Conservation (phyloP, 1,284 basidiomycete genomes). For the Austropuccinia psidii region DNA sequence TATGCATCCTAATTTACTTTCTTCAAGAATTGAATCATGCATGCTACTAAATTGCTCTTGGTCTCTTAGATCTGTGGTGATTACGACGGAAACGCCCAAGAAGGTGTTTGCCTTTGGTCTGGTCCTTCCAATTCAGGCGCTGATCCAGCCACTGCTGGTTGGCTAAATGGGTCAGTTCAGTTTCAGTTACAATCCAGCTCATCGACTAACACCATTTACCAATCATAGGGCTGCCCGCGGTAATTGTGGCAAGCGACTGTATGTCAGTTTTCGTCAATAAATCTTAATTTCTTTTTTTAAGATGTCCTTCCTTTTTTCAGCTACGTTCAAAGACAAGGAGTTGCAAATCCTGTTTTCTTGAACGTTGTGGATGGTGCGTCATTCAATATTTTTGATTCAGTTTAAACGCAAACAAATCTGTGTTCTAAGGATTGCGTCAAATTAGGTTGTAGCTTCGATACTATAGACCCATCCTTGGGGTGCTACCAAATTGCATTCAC, state of each 20-base stretch:
- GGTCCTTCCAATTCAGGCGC: neutral
- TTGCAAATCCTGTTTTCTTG: neutral
- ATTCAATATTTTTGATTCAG: neutral
- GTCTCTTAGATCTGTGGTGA: constrained; percentile 1
- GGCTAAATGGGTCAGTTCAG: constrained; percentile 2
- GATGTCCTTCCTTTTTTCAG: no score
- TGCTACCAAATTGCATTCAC: constrained; percentile 15
- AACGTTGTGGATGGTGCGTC: neutral
- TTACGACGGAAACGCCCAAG: neutral
- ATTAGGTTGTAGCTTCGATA: constrained; percentile 6
- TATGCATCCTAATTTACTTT: no score
- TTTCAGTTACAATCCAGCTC: neutral
- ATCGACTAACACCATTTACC: neutral
- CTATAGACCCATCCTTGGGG: neutral
- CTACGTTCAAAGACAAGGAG: no score
- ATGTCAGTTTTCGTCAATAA: neutral
- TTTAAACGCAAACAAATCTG: neutral
- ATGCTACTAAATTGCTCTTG: no score
- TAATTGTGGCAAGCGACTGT: constrained; percentile 17
- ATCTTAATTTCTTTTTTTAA: no score
- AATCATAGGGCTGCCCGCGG: neutral
- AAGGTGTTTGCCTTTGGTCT: constrained; percentile 25
- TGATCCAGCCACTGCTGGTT: neutral
- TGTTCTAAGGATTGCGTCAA: neutral
- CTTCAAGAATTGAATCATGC: no score